phyloP scores from a whole-genome alignment of 2,329 filamentous ascomycete genomes.

The Ascochyta lentis region DNA sequence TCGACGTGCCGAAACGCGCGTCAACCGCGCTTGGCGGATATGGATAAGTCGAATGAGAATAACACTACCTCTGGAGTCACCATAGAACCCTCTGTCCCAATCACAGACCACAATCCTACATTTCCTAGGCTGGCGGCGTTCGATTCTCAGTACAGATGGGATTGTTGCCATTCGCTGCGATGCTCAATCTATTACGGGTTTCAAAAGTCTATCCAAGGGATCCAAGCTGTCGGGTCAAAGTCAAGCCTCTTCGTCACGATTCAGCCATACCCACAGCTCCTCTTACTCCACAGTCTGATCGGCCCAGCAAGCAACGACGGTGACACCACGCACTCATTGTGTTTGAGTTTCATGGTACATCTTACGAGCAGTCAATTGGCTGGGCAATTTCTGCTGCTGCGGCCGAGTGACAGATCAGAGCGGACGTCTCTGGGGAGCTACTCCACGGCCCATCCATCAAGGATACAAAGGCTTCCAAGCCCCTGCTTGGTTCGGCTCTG shows the following conservation, averaged over 20 bases:
- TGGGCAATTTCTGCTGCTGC: not conserved
- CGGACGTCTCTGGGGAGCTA: not conserved
- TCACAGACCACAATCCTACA: not conserved
- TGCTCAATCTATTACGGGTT: not conserved
- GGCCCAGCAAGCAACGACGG: not conserved
- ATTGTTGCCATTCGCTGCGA: not conserved
- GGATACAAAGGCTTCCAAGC: not conserved
- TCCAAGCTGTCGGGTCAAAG: constrained; percentile 12
- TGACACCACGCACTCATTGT: not conserved
- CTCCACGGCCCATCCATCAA: not conserved
- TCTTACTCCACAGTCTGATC: not conserved
- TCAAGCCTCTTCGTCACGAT: constrained; percentile 15
- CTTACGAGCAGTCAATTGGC: not conserved
- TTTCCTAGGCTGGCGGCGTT: not conserved
- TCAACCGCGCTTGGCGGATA: constrained; percentile 4
- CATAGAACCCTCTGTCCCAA: not conserved
- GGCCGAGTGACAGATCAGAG: not conserved
- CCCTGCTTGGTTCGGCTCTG: not conserved
- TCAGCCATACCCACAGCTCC: not conserved
- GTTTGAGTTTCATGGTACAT: too few species aligned
- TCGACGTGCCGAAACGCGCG: not conserved
- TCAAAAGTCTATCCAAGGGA: constrained; percentile 1
- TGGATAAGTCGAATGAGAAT: not conserved
- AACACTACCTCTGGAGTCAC: not conserved
- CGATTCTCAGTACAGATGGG: not conserved